Conservation (phyloP, 148 eudicot species). For the Beta vulgaris region DNA sequence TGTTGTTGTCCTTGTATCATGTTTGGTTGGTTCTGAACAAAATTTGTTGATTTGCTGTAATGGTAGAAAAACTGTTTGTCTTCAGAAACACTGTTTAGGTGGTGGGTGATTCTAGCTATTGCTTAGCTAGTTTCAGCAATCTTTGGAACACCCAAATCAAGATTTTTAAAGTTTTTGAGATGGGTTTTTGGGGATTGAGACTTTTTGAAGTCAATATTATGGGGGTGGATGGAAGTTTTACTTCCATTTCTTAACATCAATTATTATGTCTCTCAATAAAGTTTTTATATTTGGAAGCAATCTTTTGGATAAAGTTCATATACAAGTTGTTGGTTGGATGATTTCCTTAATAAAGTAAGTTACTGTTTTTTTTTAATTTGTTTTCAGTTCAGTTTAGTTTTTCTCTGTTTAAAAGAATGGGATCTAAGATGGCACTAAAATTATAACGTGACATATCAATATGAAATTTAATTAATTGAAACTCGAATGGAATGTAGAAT, state of each 20-base stretch:
- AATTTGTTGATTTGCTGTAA: conserved; percentile 17
- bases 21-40: conserved; percentile 13
- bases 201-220: background rate
- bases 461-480: too few species aligned
- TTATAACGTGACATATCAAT: too few species aligned
- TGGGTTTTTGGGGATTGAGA: conserved; percentile 19
- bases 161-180: conserved; percentile 12
- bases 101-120: background rate
- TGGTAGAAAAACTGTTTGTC: conserved; percentile 17
- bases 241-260: background rate
- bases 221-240: background rate
- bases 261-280: background rate
- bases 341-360: too few species aligned
- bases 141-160: conserved; percentile 14
- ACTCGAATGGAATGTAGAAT: too few species aligned
- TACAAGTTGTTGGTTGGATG: background rate
- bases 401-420: too few species aligned
- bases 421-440: too few species aligned
- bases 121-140: conserved; percentile 9
- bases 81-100: background rate
- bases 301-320: background rate
- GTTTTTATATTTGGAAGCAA: too few species aligned
- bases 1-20: conserved; percentile 14
- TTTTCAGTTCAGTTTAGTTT: too few species aligned
- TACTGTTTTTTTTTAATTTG: too few species aligned